Conservation (phyloP, 257 asterid species). For the Sherardia arvensis region DNA sequence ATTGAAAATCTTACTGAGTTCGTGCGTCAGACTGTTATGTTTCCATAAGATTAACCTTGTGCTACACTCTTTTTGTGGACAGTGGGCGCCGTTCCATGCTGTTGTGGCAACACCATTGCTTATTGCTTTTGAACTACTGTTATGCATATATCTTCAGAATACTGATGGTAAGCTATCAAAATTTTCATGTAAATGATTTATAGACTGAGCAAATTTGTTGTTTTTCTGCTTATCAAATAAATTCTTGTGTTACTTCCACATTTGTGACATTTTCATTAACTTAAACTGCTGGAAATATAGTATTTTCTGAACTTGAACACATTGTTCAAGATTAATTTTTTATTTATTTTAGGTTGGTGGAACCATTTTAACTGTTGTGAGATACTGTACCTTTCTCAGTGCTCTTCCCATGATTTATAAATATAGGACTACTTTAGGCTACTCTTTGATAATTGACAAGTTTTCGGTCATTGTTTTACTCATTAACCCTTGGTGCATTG, state of each 20-base stretch:
- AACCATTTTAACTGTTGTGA: background rate
- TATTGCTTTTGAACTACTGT: conserved; percentile 85
- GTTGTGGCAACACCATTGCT: conserved; percentile 81
- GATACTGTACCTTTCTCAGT: background rate
- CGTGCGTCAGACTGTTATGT: background rate
- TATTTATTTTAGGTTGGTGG: background rate
- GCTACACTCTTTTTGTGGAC: conserved; percentile 25
- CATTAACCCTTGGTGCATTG: conserved; percentile 22
- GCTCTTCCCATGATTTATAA: background rate
- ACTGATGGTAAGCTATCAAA: conserved; percentile 40
- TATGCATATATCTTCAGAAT: conserved; percentile 71
- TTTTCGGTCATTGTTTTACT: conserved; percentile 11
- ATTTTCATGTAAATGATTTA: conserved; percentile 4
- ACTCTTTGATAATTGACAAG: conserved; percentile 2
- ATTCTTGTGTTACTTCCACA: background rate
- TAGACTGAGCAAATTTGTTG: background rate
- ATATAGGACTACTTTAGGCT: background rate
- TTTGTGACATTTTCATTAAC: background rate
- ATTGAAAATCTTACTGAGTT: conserved; percentile 5
- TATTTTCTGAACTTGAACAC: background rate
- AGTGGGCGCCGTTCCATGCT: conserved; percentile 99
- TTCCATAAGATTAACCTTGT: conserved; percentile 14
- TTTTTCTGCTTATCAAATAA: background rate
- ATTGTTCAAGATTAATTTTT: background rate
- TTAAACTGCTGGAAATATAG: background rate